These are phyloP conservation scores for Camelina laxa DNA, from an alignment of 345 rosid genomes.

Conservation along the genomic window DNA sequence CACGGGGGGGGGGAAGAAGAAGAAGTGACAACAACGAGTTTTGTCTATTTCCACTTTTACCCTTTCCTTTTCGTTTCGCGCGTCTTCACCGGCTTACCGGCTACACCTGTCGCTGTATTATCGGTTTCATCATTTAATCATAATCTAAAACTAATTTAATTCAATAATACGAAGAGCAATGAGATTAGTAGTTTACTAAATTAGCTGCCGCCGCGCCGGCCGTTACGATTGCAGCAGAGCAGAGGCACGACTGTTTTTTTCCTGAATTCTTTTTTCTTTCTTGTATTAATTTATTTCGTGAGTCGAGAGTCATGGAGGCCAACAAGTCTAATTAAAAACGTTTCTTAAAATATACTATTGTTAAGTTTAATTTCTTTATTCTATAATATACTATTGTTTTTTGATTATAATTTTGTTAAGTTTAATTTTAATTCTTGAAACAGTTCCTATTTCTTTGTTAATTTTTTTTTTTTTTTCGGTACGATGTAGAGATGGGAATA, in stretches of 20 bases:
- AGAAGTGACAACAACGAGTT: constrained; percentile 37
- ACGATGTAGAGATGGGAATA: constrained; percentile 23
- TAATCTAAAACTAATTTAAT: no score
- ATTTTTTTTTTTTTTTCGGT: not conserved
- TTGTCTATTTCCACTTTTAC: constrained; percentile 17
- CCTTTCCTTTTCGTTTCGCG: constrained; percentile 43
- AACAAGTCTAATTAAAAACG: not conserved
- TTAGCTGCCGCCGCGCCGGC: constrained; percentile 35
- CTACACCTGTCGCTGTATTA: constrained; percentile 27
- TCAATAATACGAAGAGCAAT: no score
- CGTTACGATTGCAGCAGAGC: constrained; percentile 39
- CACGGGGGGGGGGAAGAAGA: constrained; percentile 14
- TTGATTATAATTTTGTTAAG: not conserved
- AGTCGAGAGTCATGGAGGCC: not conserved
- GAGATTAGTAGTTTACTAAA: not conserved
- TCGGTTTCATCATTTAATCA: no score
- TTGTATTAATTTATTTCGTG: not conserved
- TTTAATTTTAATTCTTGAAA: not conserved
- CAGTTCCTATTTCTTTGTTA: not conserved
- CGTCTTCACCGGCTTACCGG: constrained; percentile 38
- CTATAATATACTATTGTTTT: not conserved
- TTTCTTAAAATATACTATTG: not conserved
- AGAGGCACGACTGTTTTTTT: constrained; percentile 28
- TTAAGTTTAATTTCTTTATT: not conserved
- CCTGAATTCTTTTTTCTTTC: not conserved